A percentile compares a stretch with the other conserved stretches of the same genome.
phyloP scores from a whole-genome alignment of 1,284 basidiomycete species.

The Erythrobasidium hasegawianum region DNA sequence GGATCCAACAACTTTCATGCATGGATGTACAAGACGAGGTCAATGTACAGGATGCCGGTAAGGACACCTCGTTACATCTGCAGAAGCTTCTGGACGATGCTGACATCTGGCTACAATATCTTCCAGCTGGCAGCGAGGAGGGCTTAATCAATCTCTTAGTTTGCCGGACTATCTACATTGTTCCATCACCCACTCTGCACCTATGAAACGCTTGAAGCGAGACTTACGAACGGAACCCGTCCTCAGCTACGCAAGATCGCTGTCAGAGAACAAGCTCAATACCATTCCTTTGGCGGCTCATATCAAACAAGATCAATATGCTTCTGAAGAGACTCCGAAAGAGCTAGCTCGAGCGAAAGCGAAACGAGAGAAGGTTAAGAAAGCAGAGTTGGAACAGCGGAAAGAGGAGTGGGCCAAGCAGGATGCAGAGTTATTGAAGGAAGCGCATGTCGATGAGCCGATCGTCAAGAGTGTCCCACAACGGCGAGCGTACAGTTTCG shows the following conservation, averaged over 20 bases:
- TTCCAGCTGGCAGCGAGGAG: constrained; percentile 27
- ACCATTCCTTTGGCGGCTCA: constrained; percentile 8
- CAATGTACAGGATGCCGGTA: constrained; percentile 33
- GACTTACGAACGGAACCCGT: neutral
- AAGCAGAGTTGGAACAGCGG: neutral
- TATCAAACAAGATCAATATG: constrained; percentile 14
- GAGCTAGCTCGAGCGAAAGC: neutral
- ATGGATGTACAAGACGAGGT: constrained; percentile 23
- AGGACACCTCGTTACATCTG: neutral
- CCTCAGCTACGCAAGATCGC: constrained; percentile 6
- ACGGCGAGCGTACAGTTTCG: neutral
- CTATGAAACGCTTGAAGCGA: constrained; percentile 3
- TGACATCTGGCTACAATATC: too few species aligned
- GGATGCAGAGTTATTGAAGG: neutral
- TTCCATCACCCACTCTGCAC: constrained; percentile 18
- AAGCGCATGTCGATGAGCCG: neutral
- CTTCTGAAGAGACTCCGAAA: constrained; percentile 8
- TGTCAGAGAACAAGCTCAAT: constrained; percentile 12
- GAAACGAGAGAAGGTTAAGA: neutral
- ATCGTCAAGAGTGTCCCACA: neutral
- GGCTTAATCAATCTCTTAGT: constrained; percentile 14
- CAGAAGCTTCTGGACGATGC: neutral
- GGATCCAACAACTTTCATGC: constrained; percentile 26
- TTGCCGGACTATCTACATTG: constrained; percentile 25
- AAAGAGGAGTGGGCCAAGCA: neutral